Percentiles rank a stretch among this genome's conserved stretches.
phyloP scores from a whole-genome alignment of 345 rosid species.

The Pistacia atlantica region DNA sequence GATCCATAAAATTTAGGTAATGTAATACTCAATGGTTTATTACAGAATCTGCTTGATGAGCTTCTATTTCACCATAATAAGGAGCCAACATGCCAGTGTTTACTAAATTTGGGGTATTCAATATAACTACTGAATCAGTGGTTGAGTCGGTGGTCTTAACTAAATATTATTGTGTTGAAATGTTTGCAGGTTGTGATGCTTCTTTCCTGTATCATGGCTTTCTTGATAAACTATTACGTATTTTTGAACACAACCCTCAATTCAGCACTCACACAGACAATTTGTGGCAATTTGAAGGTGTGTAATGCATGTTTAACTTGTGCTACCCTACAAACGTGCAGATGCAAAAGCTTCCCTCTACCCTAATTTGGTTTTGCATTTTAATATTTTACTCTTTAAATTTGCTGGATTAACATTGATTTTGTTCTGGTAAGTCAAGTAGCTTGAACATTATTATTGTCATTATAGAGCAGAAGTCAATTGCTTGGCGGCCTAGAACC shows the following conservation, averaged over 20 bases:
- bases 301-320: not conserved
- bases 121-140: not conserved
- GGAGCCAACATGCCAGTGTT: not conserved
- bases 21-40: not conserved
- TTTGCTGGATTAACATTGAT: not conserved
- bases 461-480: not conserved
- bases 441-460: not conserved
- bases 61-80: not conserved
- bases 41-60: not conserved
- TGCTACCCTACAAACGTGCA: not conserved
- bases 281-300: conserved; percentile 79
- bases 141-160: not conserved
- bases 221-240: conserved; percentile 62
- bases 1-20: not conserved
- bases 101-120: not conserved
- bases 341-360: conserved; percentile 3
- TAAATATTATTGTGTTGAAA: not conserved
- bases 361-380: not conserved
- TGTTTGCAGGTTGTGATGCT: conserved; percentile 59
- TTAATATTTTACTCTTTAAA: not conserved
- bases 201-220: conserved; percentile 68
- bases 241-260: conserved; percentile 74
- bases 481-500: not conserved
- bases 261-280: conserved; percentile 73
- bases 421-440: not conserved